Base-by-base conservation (phyloP, 352 stramenopile genomes). In the Pythium dissotocum region DNA sequence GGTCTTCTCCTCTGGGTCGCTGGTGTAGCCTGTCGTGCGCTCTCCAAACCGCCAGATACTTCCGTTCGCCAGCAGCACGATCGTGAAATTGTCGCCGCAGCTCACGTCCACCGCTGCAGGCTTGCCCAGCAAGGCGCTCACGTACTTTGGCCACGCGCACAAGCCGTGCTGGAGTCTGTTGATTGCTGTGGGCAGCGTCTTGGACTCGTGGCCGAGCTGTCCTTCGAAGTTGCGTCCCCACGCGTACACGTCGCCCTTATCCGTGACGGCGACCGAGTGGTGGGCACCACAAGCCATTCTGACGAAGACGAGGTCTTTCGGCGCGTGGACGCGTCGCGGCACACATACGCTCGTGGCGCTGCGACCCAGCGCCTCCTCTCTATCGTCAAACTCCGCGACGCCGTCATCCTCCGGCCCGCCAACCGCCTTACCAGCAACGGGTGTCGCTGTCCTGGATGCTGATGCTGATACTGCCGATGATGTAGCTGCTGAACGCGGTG, bases 211-310 rank as follows among this genome's bases (percentile, higher is more conserved):
- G 1, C 92, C 92, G 7, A 97, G 80, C 54, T 98, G 90, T 0
- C 90, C 91, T 67, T 97, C 88, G 16, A 83, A 87, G 63, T 95
- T 95, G 16, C 88, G 71, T 2, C 92, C 91, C 91, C 91, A 98
- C 4, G 90, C 92, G 72, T 97, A 97, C 26, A 97, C 36, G 52
- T 96, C 90, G 18, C 90, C 89, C 28, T 71, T 78, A n/a, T 87
- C 65, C 0, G 88, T 95, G 56, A 97, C 33, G 2, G 88, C 88
- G 53, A 80, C 83, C 5, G 78, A 85, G 61, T 98, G 92, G 30
- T 77, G 61, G 30, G 70, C 65, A 18, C 90, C 92, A 48, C 89
- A 97, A 18, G 83, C 77, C 18, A 97, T 62, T 30, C 82, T 77
- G 21, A 63, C 69, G 63, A 92, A 87, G 28, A 85, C 78, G 1